Evolutionary conservation across 768 basidiomycete genomes (phyloP).

Genomic region (Serendipita sp.): DNA sequence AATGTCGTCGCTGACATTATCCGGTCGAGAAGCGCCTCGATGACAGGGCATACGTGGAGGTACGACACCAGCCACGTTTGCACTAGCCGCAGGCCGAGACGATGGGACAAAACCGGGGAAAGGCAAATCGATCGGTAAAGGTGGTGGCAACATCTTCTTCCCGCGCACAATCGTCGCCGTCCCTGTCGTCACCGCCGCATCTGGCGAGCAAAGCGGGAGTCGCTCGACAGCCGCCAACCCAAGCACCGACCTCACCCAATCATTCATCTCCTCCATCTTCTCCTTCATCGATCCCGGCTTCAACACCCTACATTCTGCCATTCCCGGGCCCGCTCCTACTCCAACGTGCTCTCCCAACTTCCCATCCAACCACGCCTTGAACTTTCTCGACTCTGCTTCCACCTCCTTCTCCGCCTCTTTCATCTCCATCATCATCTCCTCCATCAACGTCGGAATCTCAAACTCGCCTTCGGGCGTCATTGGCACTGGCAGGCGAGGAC

Average conservation of each 20-base stretch:
- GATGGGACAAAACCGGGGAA: too few relatives aligned
- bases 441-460: background rate
- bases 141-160: background rate
- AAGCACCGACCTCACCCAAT: background rate
- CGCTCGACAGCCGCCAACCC: background rate
- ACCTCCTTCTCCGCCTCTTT: too few relatives aligned
- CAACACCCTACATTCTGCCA: background rate
- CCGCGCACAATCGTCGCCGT: background rate
- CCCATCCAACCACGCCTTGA: too few relatives aligned
- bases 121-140: background rate
- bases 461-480: background rate
- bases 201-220: background rate
- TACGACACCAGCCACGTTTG: background rate
- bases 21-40: background rate
- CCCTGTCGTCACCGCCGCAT: background rate
- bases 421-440: background rate
- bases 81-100: too few relatives aligned
- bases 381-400: too few relatives aligned
- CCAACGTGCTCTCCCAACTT: too few relatives aligned
- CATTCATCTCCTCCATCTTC: background rate
- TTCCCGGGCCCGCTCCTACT: too few relatives aligned
- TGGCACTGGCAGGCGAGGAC: background rate
- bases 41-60: background rate
- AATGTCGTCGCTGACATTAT: background rate
- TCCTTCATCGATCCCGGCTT: background rate